These are phyloP conservation scores for Alternaria gaisen DNA, from an alignment of 2,329 filamentous ascomycete genomes.

Conservation along the genomic window DNA sequence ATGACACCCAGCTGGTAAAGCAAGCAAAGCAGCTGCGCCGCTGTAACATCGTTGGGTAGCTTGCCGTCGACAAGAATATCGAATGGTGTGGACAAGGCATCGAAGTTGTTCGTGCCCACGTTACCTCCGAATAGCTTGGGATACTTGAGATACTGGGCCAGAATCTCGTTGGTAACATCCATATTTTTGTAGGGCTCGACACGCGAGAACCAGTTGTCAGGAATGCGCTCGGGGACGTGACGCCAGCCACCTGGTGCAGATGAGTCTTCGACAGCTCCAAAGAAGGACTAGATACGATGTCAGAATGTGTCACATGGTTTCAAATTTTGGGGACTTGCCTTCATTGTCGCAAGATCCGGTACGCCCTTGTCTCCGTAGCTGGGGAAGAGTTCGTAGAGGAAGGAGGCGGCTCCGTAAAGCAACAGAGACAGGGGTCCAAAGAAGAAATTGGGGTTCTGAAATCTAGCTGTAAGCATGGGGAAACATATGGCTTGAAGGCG, in stretches of 20 bases:
- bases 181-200: conserved; percentile 44
- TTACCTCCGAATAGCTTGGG: conserved; percentile 58
- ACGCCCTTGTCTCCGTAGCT: conserved; percentile 32
- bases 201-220: conserved; percentile 53
- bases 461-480: neutral
- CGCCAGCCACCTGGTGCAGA: conserved; percentile 49
- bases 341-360: conserved; percentile 29
- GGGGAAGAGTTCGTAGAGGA: conserved; percentile 57
- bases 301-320: neutral
- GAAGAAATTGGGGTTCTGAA: conserved; percentile 49
- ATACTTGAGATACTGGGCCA: conserved; percentile 53
- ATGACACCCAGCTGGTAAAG: conserved; percentile 56
- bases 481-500: neutral
- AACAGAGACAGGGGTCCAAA: conserved; percentile 54
- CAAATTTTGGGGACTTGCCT: neutral
- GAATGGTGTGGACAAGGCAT: conserved; percentile 48
- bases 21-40: conserved; percentile 49
- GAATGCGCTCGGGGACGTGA: conserved; percentile 52
- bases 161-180: conserved; percentile 52
- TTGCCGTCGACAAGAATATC: conserved; percentile 53
- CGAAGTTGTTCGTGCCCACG: conserved; percentile 51
- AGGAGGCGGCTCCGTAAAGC: conserved; percentile 54
- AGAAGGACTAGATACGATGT: conserved; percentile 36
- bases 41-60: conserved; percentile 36
- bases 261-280: conserved; percentile 52